A percentile compares a stretch with the other conserved stretches of the same genome.
phyloP scores from a whole-genome alignment of 495 filamentous ascomycete genomes.

The Bryoglossum gracile region DNA sequence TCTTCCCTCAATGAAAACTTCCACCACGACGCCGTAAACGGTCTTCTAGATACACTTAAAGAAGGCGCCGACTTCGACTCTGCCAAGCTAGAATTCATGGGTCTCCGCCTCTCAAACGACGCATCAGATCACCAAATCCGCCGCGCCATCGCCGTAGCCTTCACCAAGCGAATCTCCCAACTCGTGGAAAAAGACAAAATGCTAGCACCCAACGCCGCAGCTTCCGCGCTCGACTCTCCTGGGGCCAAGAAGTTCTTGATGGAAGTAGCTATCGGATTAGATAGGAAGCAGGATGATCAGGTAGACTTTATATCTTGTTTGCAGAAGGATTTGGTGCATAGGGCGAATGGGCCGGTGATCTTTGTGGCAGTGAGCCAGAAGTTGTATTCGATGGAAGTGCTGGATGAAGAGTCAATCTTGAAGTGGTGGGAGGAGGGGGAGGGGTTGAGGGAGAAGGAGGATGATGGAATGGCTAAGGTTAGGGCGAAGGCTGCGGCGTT shows the following conservation, averaged over 20 bases:
- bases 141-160: conserved; percentile 73
- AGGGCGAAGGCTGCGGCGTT: conserved; percentile 67
- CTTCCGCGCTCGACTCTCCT: conserved; percentile 40
- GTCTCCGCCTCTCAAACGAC: conserved; percentile 79
- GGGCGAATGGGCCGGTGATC: conserved; percentile 49
- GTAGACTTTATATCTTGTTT: conserved; percentile 75
- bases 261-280: conserved; percentile 45
- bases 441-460: conserved; percentile 29
- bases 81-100: conserved; percentile 83
- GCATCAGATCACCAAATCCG: conserved; percentile 84
- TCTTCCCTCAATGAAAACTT: conserved; percentile 54
- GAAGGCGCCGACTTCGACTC: conserved; percentile 70
- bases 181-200: conserved; percentile 53
- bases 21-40: conserved; percentile 79
- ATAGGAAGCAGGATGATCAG: conserved; percentile 60
- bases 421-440: conserved; percentile 76
- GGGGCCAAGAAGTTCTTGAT: conserved; percentile 44
- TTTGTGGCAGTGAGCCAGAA: conserved; percentile 70
- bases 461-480: conserved; percentile 60
- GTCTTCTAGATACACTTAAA: conserved; percentile 74
- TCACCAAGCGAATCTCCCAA: conserved; percentile 72
- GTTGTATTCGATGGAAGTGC: conserved; percentile 73
- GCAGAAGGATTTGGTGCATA: conserved; percentile 67
- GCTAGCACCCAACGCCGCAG: conserved; percentile 58
- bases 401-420: conserved; percentile 83